Base-by-base conservation (phyloP, 1,284 basidiomycete genomes). In the Jaminaea rosea region DNA sequence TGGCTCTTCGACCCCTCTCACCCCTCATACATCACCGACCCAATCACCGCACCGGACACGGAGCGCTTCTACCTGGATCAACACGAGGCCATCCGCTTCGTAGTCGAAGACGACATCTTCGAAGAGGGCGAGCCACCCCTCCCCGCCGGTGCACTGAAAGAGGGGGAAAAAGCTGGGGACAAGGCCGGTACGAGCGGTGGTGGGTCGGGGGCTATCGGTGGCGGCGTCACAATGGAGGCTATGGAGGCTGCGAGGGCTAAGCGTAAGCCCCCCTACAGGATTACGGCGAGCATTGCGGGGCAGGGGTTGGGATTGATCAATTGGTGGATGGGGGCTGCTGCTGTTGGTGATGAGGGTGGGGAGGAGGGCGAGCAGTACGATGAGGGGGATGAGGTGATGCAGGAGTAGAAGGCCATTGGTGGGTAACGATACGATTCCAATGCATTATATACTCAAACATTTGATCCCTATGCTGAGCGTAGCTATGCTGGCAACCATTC, bases 91-190 rank as follows among this genome's bases (percentile, higher is more conserved):
- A 79, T 96, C n/a, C 84, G 92, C 17, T 83, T 93, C 36, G 84
- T 88, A 2, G 84, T 96, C 10, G 88, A 93, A 72, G 79, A 81
- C 2, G 87, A 93, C 65, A 84, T 87, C 61, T 96, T 93, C 74
- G 86, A 84, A 70, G 91, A 96, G 65, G 83, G 88, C 59, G 87
- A 92, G 65, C 91, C 91, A 0, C n/a, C n/a, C n/a, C n/a, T n/a
- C n/a, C n/a, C n/a, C n/a, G n/a, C n/a, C n/a, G n/a, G n/a, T n/a
- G n/a, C n/a, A n/a, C n/a, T n/a, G n/a, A n/a, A n/a, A n/a, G n/a
- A n/a, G n/a, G n/a, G n/a, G n/a, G n/a, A n/a, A n/a, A n/a, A n/a
- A n/a, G n/a, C n/a, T n/a, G n/a, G n/a, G n/a, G n/a, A n/a, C n/a
- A n/a, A n/a, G n/a, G n/a, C n/a, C n/a, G n/a, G 15, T 13, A 39